Conservation (phyloP, 1,139 yeast genomes). For the Lipomyces yarrowii region DNA sequence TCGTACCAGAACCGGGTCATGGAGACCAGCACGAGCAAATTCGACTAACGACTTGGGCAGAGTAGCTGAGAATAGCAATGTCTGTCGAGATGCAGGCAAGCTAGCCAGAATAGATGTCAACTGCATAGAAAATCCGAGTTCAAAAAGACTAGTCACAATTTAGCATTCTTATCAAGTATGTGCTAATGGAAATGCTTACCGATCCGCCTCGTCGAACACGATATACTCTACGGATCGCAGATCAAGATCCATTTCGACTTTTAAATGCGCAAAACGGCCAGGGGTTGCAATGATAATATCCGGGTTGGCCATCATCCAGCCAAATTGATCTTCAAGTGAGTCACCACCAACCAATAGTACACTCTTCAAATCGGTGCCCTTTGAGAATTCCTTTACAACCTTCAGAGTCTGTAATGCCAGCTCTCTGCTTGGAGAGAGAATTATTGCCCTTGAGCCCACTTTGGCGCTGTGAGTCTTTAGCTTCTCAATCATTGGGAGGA, state of each 20-base stretch:
- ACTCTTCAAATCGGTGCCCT: constrained; percentile 80
- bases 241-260: constrained; percentile 91
- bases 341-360: constrained; percentile 94
- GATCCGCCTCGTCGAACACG: constrained; percentile 97
- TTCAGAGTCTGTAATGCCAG: constrained; percentile 89
- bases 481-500: constrained; percentile 88
- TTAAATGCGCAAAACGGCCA: constrained; percentile 92
- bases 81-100: constrained; percentile 80
- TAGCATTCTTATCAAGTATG: not conserved
- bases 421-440: constrained; percentile 91
- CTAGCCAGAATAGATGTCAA: constrained; percentile 85
- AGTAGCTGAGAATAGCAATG: constrained; percentile 91
- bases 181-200: constrained; percentile 41
- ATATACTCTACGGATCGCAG: constrained; percentile 81
- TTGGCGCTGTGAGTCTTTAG: constrained; percentile 81
- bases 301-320: constrained; percentile 90
- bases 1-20: constrained; percentile 88
- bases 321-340: constrained; percentile 91
- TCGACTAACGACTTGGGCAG: constrained; percentile 90
- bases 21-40: constrained; percentile 94
- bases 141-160: constrained; percentile 58
- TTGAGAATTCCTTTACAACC: constrained; percentile 85
- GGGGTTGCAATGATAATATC: constrained; percentile 97
- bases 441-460: constrained; percentile 79
- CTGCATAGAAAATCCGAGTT: constrained; percentile 96